Base-by-base conservation (phyloP, 73 alveolate species). In the Vitrella brassicaformis region DNA sequence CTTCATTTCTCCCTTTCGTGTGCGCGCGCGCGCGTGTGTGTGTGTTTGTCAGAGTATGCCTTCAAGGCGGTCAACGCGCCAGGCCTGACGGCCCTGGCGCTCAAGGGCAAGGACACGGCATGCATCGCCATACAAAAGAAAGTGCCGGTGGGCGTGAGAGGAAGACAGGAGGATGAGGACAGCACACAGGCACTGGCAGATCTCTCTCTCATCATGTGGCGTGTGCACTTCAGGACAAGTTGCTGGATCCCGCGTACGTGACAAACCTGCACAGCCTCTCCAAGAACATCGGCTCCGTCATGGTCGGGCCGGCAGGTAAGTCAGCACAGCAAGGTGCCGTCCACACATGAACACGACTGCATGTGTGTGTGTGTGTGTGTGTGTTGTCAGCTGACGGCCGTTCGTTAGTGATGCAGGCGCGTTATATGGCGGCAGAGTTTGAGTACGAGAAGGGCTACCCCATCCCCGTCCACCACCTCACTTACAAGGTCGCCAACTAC, bases 31-130 rank as follows among this genome's bases (percentile, higher is more conserved):
- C 56, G 14, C 14, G 14, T 39, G 14, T 39, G 14, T 39, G 56
- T 8, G 56, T 39, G 22, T 39, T 39, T 39, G 14, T 39, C 56
- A 39, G 96, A 90, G 87, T 88, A 90, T 78, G 90, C 95, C 1
- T 90, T 86, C 81, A 90, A 88, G 79, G 97, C 97, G 29, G 93
- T 89, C 18, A 79, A 86, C 70, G 69, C 74, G 69, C 85, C 82
- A 27, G 97, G 97, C 0, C 79, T 81, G 70, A 90, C 97, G 19
- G 74, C 95, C 0, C 79, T 90, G 66, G 97, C 95, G 31, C 91
- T 90, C 39, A 70, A 94, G 47, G 97, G 97, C 8, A 85, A 70
- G 56, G 97, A 90, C 85, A 66, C 89, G 30, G 97, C 85, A 30
- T 85, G 85, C 27, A 94, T 87, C 27, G 82, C 87, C 81, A 86